Evolutionary conservation across 2,329 filamentous ascomycete species (phyloP).

Genomic region (Polychaeton citri): DNA sequence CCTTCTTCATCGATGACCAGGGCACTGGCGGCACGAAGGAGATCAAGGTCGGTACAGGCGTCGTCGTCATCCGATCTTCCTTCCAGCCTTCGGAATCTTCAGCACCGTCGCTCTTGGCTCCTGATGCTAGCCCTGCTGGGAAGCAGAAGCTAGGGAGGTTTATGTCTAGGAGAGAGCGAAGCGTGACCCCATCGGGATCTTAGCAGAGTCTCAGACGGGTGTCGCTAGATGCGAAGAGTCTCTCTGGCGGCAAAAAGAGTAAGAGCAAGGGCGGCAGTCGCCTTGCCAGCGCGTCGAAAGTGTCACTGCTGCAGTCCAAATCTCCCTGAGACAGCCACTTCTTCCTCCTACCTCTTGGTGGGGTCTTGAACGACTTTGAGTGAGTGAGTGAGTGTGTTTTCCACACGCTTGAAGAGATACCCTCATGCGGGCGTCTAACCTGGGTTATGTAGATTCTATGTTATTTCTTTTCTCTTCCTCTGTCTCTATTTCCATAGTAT

Average conservation of each 20-base stretch:
- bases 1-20: constrained; percentile 87
- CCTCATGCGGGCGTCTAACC: too few relatives aligned
- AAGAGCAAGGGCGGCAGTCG: background rate
- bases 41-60: constrained; percentile 49
- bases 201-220: background rate
- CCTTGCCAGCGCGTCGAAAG: background rate
- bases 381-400: too few relatives aligned
- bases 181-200: constrained; percentile 15
- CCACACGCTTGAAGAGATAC: too few relatives aligned
- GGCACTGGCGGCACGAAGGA: constrained; percentile 55
- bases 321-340: too few relatives aligned
- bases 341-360: too few relatives aligned
- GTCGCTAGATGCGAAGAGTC: background rate
- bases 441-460: too few relatives aligned
- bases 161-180: constrained; percentile 15
- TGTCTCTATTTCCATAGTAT: too few relatives aligned
- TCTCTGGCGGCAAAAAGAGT: background rate
- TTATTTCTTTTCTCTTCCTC: too few relatives aligned
- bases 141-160: constrained; percentile 13
- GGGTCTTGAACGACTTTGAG: too few relatives aligned
- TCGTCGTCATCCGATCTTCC: constrained; percentile 9
- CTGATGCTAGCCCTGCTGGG: constrained; percentile 3
- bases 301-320: background rate
- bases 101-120: constrained; percentile 8
- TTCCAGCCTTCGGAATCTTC: constrained; percentile 15